Conservation (phyloP, 441 rosid species). For the Lagerstroemia fauriei region DNA sequence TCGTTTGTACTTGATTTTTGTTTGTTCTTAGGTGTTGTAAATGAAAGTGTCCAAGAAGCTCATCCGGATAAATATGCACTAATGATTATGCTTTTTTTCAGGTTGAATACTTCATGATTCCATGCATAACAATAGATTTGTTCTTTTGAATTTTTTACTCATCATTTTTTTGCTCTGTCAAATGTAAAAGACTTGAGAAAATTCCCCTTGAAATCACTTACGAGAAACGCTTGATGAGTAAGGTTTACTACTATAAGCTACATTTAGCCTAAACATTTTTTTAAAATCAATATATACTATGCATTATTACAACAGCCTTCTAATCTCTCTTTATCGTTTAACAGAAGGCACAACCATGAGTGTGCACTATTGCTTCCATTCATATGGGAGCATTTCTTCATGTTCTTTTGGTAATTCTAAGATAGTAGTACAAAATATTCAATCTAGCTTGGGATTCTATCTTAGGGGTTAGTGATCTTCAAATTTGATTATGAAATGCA, state of each 20-base stretch:
- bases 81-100: slow-evolving; percentile 84
- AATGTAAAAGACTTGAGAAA: too few species aligned
- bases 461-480: slow-evolving; percentile 22
- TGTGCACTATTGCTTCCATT: slow-evolving; percentile 27
- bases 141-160: not conserved
- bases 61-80: slow-evolving; percentile 68
- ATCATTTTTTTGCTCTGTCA: too few species aligned
- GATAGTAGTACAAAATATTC: slow-evolving; percentile 26
- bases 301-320: too few species aligned
- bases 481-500: not conserved
- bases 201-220: too few species aligned
- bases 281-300: not conserved
- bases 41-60: slow-evolving; percentile 83
- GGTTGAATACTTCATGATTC: slow-evolving; percentile 37
- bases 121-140: not conserved
- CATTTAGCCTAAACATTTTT: not conserved
- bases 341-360: slow-evolving; percentile 33
- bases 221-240: too few species aligned
- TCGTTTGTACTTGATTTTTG: not conserved
- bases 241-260: too few species aligned
- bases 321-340: not conserved
- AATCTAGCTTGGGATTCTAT: slow-evolving; percentile 32
- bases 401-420: slow-evolving; percentile 24
- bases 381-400: slow-evolving; percentile 29
- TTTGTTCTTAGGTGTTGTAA: slow-evolving; percentile 66